Percentiles rank a stretch among this genome's conserved stretches.
These are phyloP conservation scores for Ambrosiella xylebori DNA, from an alignment of 2,329 filamentous ascomycete genomes.

Conservation along the genomic window DNA sequence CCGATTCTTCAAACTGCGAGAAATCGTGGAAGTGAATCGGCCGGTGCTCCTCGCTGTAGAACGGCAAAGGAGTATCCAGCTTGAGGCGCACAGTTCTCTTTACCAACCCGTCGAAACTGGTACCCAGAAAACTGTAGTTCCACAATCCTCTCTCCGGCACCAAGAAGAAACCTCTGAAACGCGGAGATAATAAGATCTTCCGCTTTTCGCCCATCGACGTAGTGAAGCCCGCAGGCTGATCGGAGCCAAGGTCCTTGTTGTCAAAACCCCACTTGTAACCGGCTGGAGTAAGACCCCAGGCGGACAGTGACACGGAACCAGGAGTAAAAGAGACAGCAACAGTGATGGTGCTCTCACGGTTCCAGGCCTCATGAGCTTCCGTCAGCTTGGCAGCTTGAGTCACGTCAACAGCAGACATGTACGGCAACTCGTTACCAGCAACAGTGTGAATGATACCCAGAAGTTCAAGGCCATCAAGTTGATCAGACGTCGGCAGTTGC, in stretches of 20 bases:
- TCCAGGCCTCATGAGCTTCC: constrained; percentile 59
- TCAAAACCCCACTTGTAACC: constrained; percentile 96
- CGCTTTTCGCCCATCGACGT: constrained; percentile 89
- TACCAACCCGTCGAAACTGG: constrained; percentile 68
- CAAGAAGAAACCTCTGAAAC: constrained; percentile 89
- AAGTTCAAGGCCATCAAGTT: constrained; percentile 71
- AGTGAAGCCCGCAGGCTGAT: constrained; percentile 86
- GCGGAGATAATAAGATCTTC: constrained; percentile 80
- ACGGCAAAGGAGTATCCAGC: constrained; percentile 75
- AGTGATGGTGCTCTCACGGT: constrained; percentile 76
- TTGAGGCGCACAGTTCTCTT: constrained; percentile 74
- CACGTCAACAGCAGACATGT: constrained; percentile 91
- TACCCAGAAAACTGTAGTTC: constrained; percentile 99
- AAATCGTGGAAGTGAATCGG: constrained; percentile 96
- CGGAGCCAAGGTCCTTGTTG: constrained; percentile 82
- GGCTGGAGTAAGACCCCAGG: constrained; percentile 79
- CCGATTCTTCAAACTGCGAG: constrained; percentile 89
- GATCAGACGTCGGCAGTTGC: constrained; percentile 79
- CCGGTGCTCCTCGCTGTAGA: constrained; percentile 84
- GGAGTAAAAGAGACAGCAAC: constrained; percentile 95
- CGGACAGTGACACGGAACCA: constrained; percentile 82
- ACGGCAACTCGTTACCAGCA: constrained; percentile 83
- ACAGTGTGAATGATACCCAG: constrained; percentile 91
- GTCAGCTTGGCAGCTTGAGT: constrained; percentile 86
- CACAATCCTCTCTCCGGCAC: constrained; percentile 78